These are phyloP conservation scores for Theobroma grandiflorum DNA, from an alignment of 441 rosid genomes.

Conservation along the genomic window DNA sequence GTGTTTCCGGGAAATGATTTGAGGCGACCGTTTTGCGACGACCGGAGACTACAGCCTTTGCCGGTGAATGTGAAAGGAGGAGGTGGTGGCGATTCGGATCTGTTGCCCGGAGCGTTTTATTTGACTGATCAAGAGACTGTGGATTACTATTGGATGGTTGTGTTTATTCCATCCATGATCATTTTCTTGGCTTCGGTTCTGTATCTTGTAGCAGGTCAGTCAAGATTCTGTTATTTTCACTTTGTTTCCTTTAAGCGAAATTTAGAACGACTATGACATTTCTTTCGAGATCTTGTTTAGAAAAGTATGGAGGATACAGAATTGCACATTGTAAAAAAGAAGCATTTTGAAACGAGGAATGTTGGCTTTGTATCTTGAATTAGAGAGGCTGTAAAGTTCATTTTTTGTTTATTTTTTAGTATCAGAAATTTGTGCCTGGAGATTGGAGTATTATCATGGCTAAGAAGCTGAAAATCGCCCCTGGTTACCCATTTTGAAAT, in stretches of 20 bases:
- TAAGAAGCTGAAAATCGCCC: background rate
- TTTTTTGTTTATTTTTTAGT: background rate
- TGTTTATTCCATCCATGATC: conserved; percentile 69
- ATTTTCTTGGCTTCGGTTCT: conserved; percentile 64
- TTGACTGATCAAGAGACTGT: conserved; percentile 89
- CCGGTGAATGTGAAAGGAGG: conserved; percentile 57
- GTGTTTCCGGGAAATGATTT: conserved; percentile 65
- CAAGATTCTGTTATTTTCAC: background rate
- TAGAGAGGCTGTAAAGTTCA: background rate
- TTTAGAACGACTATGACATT: background rate
- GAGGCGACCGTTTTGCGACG: conserved; percentile 77
- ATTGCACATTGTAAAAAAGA: background rate
- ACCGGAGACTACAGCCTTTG: conserved; percentile 62
- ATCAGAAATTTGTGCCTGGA: background rate
- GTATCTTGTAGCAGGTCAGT: conserved; percentile 79
- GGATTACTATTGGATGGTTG: conserved; percentile 89
- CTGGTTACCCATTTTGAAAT: background rate
- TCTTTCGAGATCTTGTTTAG: background rate
- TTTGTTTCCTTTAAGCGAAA: background rate
- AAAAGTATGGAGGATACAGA: background rate
- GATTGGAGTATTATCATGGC: background rate
- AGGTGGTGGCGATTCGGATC: conserved; percentile 68
- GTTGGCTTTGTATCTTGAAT: background rate
- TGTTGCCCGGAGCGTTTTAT: conserved; percentile 73
- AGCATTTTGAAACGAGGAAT: background rate